These are phyloP conservation scores for Mucor saturninus DNA, from an alignment of 371 early-diverging fungal species.

Conservation along the genomic window DNA sequence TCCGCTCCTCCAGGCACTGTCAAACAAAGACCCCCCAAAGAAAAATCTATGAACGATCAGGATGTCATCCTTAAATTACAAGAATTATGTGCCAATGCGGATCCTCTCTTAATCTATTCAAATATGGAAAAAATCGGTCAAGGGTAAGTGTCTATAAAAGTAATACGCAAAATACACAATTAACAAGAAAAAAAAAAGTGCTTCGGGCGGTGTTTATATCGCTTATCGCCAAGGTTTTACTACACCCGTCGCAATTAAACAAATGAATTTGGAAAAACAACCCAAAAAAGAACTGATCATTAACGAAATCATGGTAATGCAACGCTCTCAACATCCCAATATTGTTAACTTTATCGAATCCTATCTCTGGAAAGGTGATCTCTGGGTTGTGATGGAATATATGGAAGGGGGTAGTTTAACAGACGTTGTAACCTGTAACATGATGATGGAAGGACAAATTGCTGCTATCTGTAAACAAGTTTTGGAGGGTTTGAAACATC, in stretches of 20 bases:
- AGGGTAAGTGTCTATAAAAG: constrained; percentile 54
- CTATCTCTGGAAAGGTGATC: constrained; percentile 69
- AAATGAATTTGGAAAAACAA: constrained; percentile 84
- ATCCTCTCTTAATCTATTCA: constrained; percentile 76
- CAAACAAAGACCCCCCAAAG: constrained; percentile 21
- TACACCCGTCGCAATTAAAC: constrained; percentile 78
- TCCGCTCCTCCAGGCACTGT: constrained; percentile 14
- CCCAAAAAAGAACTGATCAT: constrained; percentile 87
- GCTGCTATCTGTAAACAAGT: constrained; percentile 78
- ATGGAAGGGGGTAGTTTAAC: constrained; percentile 86
- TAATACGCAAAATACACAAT: too few species aligned
- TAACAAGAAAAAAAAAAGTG: constrained; percentile 11
- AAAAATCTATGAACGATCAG: constrained; percentile 14
- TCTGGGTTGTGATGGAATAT: constrained; percentile 88
- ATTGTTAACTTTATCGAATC: constrained; percentile 83
- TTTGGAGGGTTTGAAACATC: constrained; percentile 42
- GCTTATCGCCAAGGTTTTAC: constrained; percentile 56
- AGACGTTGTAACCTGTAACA: constrained; percentile 73
- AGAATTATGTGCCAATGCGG: constrained; percentile 83
- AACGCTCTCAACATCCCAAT: constrained; percentile 68
- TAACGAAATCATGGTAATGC: constrained; percentile 83
- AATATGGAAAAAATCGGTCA: constrained; percentile 91
- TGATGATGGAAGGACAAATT: constrained; percentile 86
- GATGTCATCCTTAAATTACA: constrained; percentile 84
- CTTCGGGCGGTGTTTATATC: constrained; percentile 61